Evolutionary conservation across 2,329 filamentous ascomycete genomes (phyloP).

Genomic region (Cercospora beticola): DNA sequence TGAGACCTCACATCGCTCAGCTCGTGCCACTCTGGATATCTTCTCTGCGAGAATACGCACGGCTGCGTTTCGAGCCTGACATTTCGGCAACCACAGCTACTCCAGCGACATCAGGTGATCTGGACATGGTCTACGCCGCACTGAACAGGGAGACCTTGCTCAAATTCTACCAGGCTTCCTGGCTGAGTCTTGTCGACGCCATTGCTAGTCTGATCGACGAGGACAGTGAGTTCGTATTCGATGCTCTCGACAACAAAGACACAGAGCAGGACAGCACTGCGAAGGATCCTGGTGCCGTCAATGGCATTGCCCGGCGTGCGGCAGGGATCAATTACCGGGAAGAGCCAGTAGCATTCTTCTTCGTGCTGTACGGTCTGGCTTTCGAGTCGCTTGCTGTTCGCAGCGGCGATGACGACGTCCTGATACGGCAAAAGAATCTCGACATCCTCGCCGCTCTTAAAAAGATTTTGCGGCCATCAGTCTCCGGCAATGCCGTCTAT

Average conservation of each 20-base stretch:
- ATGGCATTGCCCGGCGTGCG: conserved; percentile 54
- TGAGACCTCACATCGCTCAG: conserved; percentile 85
- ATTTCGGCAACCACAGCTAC: conserved; percentile 87
- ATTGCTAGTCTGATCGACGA: conserved; percentile 97
- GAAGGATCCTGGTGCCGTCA: conserved; percentile 18
- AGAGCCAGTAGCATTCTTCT: conserved; percentile 97
- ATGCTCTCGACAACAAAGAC: conserved; percentile 84
- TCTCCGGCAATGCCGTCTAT: conserved; percentile 95
- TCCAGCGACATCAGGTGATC: conserved; percentile 66
- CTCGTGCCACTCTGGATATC: conserved; percentile 93
- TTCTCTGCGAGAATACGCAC: conserved; percentile 88
- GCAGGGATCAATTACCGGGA: conserved; percentile 95
- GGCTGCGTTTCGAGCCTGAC: conserved; percentile 91
- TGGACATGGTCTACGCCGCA: conserved; percentile 92
- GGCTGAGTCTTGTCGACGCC: conserved; percentile 94
- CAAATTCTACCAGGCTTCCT: conserved; percentile 94
- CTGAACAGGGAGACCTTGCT: conserved; percentile 91
- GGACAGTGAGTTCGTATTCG: conserved; percentile 96
- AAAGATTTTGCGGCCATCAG: conserved; percentile 90
- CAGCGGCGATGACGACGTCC: conserved; percentile 55
- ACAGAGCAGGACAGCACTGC: conserved; percentile 27
- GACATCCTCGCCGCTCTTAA: conserved; percentile 89
- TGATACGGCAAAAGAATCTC: conserved; percentile 47
- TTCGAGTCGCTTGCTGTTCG: conserved; percentile 92
- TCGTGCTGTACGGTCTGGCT: conserved; percentile 92